These are phyloP conservation scores for Penicillium sp. DNA, from an alignment of 2,329 filamentous ascomycete genomes.

Conservation along the genomic window DNA sequence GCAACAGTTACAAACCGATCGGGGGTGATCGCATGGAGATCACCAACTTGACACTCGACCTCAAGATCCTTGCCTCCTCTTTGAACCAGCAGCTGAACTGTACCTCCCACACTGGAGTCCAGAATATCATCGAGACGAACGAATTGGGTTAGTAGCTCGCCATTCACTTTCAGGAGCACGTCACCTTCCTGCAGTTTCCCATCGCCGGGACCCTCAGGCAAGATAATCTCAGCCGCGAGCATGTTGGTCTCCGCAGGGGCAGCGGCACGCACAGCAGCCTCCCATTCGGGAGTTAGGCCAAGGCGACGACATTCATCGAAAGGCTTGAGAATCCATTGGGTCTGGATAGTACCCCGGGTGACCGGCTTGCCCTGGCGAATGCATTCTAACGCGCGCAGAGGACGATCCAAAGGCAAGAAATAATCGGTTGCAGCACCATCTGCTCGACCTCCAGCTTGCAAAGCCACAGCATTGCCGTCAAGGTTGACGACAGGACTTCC, in stretches of 20 bases:
- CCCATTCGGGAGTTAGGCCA: constrained; percentile 81
- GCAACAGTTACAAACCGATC: constrained; percentile 94
- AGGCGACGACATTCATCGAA: constrained; percentile 95
- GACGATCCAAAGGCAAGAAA: constrained; percentile 90
- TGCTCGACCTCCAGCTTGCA: constrained; percentile 90
- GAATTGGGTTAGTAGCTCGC: constrained; percentile 89
- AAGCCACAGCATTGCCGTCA: constrained; percentile 84
- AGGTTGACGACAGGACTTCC: constrained; percentile 97
- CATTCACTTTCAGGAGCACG: constrained; percentile 89
- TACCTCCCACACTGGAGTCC: constrained; percentile 78
- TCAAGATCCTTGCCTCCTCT: constrained; percentile 85
- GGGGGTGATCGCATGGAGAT: constrained; percentile 91
- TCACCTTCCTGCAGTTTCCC: constrained; percentile 90
- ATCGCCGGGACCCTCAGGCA: constrained; percentile 86
- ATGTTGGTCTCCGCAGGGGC: constrained; percentile 95
- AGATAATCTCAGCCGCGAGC: constrained; percentile 92
- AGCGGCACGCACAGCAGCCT: constrained; percentile 75
- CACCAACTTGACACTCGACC: constrained; percentile 79
- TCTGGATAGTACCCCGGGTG: constrained; percentile 94
- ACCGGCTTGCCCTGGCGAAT: constrained; percentile 75
- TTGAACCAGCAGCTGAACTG: constrained; percentile 80
- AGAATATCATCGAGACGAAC: constrained; percentile 87
- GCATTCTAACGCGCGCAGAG: constrained; percentile 80
- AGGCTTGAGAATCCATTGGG: constrained; percentile 93
- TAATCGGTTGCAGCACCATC: constrained; percentile 98